Conservation (phyloP, 257 asterid species). For the Galeopsis tetrahit region DNA sequence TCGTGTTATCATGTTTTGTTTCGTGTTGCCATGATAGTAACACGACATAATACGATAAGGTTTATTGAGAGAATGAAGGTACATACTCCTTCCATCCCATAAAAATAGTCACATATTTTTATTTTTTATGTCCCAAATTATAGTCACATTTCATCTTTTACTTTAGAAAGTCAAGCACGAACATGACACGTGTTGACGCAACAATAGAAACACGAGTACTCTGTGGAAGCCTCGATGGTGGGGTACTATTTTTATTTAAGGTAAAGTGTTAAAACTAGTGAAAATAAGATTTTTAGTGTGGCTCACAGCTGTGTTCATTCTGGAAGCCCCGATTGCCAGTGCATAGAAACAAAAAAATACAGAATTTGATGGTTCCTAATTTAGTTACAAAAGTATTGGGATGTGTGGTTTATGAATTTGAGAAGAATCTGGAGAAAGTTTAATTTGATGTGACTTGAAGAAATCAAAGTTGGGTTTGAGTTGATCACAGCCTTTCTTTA, state of each 20-base stretch:
- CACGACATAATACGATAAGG: too few species aligned
- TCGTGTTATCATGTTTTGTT: too few species aligned
- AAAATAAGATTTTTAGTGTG: neutral
- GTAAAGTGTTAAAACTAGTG: neutral
- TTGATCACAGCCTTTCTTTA: neutral
- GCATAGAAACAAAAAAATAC: neutral
- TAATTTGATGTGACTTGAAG: neutral
- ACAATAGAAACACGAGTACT: too few species aligned
- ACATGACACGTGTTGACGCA: too few species aligned
- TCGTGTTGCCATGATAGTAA: too few species aligned
- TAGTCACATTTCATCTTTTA: too few species aligned
- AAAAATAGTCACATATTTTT: too few species aligned
- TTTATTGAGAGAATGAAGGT: too few species aligned
- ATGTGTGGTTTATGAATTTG: neutral
- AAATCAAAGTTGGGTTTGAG: neutral
- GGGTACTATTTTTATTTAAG: neutral
- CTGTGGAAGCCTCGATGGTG: too few species aligned
- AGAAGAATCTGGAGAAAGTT: conserved; percentile 5
- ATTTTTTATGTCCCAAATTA: too few species aligned
- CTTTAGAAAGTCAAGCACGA: too few species aligned
- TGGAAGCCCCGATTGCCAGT: conserved; percentile 26
- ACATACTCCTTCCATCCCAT: too few species aligned
- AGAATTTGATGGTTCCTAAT: conserved; percentile 13
- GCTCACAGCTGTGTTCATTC: conserved; percentile 43
- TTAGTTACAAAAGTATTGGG: neutral